phyloP scores from a whole-genome alignment of 2,329 filamentous ascomycete genomes.

The Ascocoryne sarcoides region DNA sequence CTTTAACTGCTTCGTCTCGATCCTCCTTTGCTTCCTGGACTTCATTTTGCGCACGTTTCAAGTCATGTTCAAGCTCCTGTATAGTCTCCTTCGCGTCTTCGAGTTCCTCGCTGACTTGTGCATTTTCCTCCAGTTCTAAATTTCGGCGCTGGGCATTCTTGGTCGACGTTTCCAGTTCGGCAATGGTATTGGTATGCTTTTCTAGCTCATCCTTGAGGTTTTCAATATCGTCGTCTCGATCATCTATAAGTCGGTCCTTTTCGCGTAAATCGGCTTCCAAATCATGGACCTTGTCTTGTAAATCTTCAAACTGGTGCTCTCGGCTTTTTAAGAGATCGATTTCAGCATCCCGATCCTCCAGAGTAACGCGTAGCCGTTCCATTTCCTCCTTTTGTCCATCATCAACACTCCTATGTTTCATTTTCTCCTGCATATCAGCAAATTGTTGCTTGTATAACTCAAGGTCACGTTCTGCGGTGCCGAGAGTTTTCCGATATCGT shows the following conservation, averaged over 20 bases:
- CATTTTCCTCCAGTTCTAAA: constrained; percentile 48
- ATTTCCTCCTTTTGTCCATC: constrained; percentile 57
- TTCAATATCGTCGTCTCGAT: constrained; percentile 68
- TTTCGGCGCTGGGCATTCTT: constrained; percentile 45
- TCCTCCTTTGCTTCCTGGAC: constrained; percentile 46
- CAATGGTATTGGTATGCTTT: constrained; percentile 42
- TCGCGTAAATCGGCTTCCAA: constrained; percentile 67
- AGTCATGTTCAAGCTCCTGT: constrained; percentile 46
- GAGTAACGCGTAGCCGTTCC: constrained; percentile 45
- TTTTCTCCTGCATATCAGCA: constrained; percentile 70
- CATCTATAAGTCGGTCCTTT: constrained; percentile 64
- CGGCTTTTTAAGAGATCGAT: constrained; percentile 45
- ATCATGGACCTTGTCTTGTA: constrained; percentile 67
- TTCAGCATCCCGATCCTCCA: constrained; percentile 47
- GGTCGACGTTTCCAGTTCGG: constrained; percentile 49
- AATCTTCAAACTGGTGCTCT: constrained; percentile 51
- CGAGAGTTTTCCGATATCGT: constrained; percentile 76
- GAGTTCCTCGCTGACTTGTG: constrained; percentile 39
- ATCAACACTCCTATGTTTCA: constrained; percentile 66
- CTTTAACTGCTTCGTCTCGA: constrained; percentile 42
- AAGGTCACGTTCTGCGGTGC: constrained; percentile 74
- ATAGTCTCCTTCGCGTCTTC: constrained; percentile 35
- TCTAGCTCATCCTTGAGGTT: constrained; percentile 48
- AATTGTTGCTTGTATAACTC: constrained; percentile 78
- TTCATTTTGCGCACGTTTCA: constrained; percentile 46